These are phyloP conservation scores for Cladophialophora chaetospira DNA, from an alignment of 2,329 filamentous ascomycete genomes.

Conservation along the genomic window DNA sequence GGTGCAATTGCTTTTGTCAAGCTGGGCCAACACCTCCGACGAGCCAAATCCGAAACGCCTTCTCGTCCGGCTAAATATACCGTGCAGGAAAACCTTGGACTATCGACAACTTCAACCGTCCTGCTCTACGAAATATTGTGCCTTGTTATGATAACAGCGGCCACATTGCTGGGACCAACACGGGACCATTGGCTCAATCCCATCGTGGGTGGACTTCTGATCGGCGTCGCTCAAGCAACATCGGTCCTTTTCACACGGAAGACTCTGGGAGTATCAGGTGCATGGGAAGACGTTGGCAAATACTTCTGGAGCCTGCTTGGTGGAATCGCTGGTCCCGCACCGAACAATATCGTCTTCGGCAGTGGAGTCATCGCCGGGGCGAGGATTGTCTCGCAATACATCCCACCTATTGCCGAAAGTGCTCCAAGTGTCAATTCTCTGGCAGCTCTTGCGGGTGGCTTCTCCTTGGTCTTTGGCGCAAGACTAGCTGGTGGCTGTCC, in stretches of 20 bases:
- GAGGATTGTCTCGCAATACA: constrained; percentile 26
- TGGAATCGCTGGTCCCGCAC: constrained; percentile 35
- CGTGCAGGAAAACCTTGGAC: constrained; percentile 23
- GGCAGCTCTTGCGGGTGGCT: constrained; percentile 56
- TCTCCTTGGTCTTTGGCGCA: constrained; percentile 61
- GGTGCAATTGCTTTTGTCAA: constrained; percentile 52
- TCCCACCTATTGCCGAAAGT: constrained; percentile 16
- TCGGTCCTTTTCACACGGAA: constrained; percentile 57
- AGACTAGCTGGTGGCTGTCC: constrained; percentile 68
- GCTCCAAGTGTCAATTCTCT: constrained; percentile 31
- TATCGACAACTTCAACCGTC: constrained; percentile 35
- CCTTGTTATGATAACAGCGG: constrained; percentile 43
- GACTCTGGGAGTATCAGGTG: constrained; percentile 62
- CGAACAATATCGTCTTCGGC: constrained; percentile 56
- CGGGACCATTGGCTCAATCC: constrained; percentile 45
- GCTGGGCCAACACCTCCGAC: constrained; percentile 17
- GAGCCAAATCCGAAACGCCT: background rate
- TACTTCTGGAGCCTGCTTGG: constrained; percentile 52
- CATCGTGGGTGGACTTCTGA: constrained; percentile 58
- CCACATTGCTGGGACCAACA: constrained; percentile 23
- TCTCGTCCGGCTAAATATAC: constrained; percentile 20
- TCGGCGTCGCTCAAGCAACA: constrained; percentile 60
- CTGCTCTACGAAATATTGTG: constrained; percentile 50
- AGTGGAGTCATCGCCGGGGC: constrained; percentile 50
- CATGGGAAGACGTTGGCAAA: constrained; percentile 63